Evolutionary conservation across 2,329 filamentous ascomycete species (phyloP).

Genomic region (Fusarium hainanense): DNA sequence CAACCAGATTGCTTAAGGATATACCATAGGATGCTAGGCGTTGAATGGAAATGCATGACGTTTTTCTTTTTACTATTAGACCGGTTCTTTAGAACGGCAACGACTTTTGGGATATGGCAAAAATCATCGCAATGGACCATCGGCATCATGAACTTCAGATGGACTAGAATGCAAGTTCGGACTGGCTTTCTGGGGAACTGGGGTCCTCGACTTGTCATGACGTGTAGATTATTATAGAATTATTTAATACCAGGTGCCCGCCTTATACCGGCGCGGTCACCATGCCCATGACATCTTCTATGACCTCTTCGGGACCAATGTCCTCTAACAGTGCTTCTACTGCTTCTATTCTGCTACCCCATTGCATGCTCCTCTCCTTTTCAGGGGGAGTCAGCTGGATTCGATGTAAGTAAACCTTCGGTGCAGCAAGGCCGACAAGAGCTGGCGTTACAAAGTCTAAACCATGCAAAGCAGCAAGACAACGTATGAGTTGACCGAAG

Average conservation of each 20-base stretch:
- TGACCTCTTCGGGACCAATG: constrained; percentile 69
- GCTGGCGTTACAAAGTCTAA: constrained; percentile 86
- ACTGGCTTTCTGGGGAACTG: constrained; percentile 35
- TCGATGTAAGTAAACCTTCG: constrained; percentile 89
- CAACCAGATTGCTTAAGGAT: constrained; percentile 72
- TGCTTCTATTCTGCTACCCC: constrained; percentile 82
- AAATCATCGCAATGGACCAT: constrained; percentile 26
- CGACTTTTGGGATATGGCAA: constrained; percentile 43
- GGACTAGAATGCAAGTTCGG: constrained; percentile 29
- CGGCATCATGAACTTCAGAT: constrained; percentile 34
- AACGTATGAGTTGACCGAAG: constrained; percentile 75
- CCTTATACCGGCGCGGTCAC: constrained; percentile 63
- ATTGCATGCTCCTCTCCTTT: constrained; percentile 89
- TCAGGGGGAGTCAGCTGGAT: constrained; percentile 75
- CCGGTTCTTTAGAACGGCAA: constrained; percentile 34
- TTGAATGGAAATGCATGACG: constrained; percentile 41
- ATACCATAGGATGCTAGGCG: constrained; percentile 37
- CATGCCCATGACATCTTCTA: constrained; percentile 71
- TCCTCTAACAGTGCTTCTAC: constrained; percentile 74
- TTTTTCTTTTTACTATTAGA: constrained; percentile 39
- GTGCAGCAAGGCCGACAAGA: constrained; percentile 81
- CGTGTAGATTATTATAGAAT: constrained; percentile 46
- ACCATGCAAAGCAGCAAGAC: constrained; percentile 83
- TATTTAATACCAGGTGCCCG: constrained; percentile 43
- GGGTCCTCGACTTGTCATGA: constrained; percentile 37